phyloP scores from a whole-genome alignment of 768 basidiomycete genomes.

The Cubamyces sp. region DNA sequence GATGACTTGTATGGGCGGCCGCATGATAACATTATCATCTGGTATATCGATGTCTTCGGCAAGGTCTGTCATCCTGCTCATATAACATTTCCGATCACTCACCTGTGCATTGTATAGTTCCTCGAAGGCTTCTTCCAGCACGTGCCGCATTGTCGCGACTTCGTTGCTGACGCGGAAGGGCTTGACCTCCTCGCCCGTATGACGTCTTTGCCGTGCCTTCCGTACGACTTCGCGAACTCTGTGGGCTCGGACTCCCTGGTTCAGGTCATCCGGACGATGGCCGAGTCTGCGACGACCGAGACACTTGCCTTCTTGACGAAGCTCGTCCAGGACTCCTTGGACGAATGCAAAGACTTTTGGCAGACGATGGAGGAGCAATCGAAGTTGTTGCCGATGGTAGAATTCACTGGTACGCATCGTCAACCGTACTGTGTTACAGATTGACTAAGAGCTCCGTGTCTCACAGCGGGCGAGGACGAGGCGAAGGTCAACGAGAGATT shows the following conservation, averaged over 20 bases:
- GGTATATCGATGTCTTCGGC: conserved; percentile 79
- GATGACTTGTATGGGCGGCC: conserved; percentile 48
- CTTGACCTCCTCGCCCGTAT: conserved; percentile 75
- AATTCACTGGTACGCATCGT: conserved; percentile 45
- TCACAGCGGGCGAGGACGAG: conserved; percentile 47
- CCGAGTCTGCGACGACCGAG: conserved; percentile 80
- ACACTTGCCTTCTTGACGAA: conserved; percentile 72
- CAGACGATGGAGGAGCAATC: conserved; percentile 53
- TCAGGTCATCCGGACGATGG: conserved; percentile 86
- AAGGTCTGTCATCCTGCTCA: conserved; percentile 52
- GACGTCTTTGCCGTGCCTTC: conserved; percentile 82
- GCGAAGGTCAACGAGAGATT: conserved; percentile 63
- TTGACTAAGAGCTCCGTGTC: background rate
- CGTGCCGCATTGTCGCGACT: conserved; percentile 86
- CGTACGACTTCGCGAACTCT: conserved; percentile 86
- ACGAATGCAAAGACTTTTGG: conserved; percentile 77
- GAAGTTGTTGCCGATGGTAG: conserved; percentile 67
- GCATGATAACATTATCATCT: conserved; percentile 77
- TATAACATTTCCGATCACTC: no score
- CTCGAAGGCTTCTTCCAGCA: conserved; percentile 95
- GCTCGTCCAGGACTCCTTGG: conserved; percentile 70
- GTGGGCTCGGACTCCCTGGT: conserved; percentile 86
- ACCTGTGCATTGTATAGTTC: conserved; percentile 55
- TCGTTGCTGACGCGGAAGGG: conserved; percentile 74
- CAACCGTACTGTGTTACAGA: background rate